Conservation (phyloP, 2,329 filamentous ascomycete genomes). For the Calycina herbarum region DNA sequence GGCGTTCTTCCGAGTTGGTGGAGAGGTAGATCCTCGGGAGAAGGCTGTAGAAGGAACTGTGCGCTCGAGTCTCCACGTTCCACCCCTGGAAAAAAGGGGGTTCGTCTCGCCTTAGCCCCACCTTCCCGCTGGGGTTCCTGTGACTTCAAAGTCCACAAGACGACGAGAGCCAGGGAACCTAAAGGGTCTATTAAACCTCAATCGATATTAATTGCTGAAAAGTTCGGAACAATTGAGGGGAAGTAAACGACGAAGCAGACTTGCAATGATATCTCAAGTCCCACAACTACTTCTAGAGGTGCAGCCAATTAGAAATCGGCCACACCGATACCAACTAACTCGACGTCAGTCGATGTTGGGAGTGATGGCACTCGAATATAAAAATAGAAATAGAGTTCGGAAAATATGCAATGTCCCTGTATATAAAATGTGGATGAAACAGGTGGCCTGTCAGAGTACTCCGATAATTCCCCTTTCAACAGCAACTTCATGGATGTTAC, state of each 20-base stretch:
- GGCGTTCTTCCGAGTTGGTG: not conserved
- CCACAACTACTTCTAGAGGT: too few relatives aligned
- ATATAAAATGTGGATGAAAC: too few relatives aligned
- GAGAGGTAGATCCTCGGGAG: slow-evolving; percentile 3
- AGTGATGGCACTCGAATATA: too few relatives aligned
- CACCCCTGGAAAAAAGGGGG: not conserved
- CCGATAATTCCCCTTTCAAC: too few relatives aligned
- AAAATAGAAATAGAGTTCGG: too few relatives aligned
- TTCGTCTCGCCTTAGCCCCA: not conserved
- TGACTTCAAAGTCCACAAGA: not conserved
- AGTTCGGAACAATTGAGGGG: not conserved
- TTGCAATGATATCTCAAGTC: not conserved
- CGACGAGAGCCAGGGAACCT: not conserved
- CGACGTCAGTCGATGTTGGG: not conserved
- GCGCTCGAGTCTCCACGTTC: not conserved
- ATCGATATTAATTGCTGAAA: not conserved
- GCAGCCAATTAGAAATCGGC: too few relatives aligned
- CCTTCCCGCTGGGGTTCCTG: not conserved
- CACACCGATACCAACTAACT: not conserved
- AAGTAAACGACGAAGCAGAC: not conserved
- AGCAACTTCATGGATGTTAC: too few relatives aligned
- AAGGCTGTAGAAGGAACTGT: not conserved
- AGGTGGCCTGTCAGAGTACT: too few relatives aligned
- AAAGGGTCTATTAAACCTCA: not conserved
- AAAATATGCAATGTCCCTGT: too few relatives aligned